Evolutionary conservation across 1,284 basidiomycete genomes (phyloP), one percentile per base, ranked within the genome.

Genomic region (Inonotus hispidus): DNA sequence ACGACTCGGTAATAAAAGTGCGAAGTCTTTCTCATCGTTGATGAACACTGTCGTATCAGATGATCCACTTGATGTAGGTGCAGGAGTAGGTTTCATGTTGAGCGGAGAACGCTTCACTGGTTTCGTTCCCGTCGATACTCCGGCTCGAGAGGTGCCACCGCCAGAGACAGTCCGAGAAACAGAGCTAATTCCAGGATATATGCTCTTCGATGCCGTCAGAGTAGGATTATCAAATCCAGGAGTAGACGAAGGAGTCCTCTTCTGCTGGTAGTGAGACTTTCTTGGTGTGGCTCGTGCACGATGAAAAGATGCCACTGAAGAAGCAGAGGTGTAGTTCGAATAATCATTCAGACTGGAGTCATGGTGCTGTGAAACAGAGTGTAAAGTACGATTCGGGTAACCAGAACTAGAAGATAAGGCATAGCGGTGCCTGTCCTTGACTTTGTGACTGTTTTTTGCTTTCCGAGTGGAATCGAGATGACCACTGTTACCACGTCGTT

Each of bases 31-130:
- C 21, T 65, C 67, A 53, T 67, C 69, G 7, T 58, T 67, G 56
- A 76, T 73, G 61, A 77, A 76, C 21, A 82, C 75, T 0, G 77
- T 79, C 1, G 74, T 80, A 25, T 68, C 67, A 23, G 66, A 32
- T 1, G 76, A 77, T 1, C 75, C 66, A 1, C 68, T 64, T 2
- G 76, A 78, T 0, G 79, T 81, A 0, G 80, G 79, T 35, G 74
- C 72, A 1, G 79, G 79, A 1, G 79, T 81, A 0, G 79, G 79
- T 4, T 53, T 49, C 27, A 45, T 32, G 23, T 61, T 57, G n/a
- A 61, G 32, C 10, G 50, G 50, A 52, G 50, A 35, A 16, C 49
- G 21, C 35, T 32, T 52, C 4, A 25, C 35, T 14, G 52, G 16
- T 16, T 45, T 59, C 13, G 39, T 27, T 4, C 41, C 29, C 13